These are phyloP conservation scores for Colletotrichum eremochloae DNA, from an alignment of 2,329 filamentous ascomycete genomes.

Conservation along the genomic window DNA sequence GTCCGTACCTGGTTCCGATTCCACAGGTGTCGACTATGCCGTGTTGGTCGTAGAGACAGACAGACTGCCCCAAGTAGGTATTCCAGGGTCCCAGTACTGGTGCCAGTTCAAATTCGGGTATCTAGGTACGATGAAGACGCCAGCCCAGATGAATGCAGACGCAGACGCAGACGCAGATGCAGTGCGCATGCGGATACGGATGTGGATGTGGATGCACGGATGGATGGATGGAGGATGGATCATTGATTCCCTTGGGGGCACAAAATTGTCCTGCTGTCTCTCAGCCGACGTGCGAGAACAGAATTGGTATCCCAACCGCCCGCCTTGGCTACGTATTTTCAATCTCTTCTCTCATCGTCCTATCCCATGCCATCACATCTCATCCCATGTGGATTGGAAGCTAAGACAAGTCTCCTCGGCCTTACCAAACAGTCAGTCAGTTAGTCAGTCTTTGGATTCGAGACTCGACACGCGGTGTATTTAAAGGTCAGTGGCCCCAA, in stretches of 20 bases:
- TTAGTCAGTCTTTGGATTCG: neutral
- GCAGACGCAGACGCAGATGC: neutral
- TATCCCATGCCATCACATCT: neutral
- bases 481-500: slow-evolving; percentile 18
- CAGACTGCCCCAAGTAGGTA: neutral
- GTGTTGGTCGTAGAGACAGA: slow-evolving; percentile 7
- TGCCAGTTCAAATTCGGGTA: neutral
- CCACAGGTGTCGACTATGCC: neutral
- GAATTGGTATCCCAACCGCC: too few species aligned
- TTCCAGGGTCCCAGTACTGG: slow-evolving; percentile 28
- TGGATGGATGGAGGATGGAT: too few species aligned
- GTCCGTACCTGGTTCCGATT: neutral
- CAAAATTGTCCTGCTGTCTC: neutral
- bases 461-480: slow-evolving; percentile 6
- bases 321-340: too few species aligned
- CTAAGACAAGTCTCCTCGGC: neutral
- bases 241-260: too few species aligned
- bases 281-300: neutral
- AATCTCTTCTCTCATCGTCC: too few species aligned
- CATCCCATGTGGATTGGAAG: neutral
- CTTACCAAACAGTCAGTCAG: neutral
- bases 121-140: neutral
- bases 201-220: slow-evolving; percentile 1
- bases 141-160: neutral
- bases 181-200: neutral